Percentiles rank a stretch among this genome's conserved stretches.
Conservation (phyloP, 805 yeast species). For the Wickerhamiella shivajii region DNA sequence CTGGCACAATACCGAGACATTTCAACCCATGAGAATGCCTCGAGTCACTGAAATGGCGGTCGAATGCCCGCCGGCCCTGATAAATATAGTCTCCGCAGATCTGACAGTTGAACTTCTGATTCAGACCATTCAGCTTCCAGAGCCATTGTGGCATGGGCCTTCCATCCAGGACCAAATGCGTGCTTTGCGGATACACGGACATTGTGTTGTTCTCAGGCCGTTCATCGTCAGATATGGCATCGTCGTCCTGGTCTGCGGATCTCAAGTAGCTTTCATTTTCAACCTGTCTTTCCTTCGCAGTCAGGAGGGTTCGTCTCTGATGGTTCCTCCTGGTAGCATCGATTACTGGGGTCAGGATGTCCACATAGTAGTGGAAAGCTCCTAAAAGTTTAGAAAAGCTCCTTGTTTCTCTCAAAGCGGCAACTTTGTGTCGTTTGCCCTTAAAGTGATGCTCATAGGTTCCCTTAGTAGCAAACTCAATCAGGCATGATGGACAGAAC, state of each 20-base stretch:
- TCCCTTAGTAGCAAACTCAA: constrained; percentile 43
- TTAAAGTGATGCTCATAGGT: constrained; percentile 54
- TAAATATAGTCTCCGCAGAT: constrained; percentile 66
- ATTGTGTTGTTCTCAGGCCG: constrained; percentile 25
- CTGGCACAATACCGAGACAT: constrained; percentile 55
- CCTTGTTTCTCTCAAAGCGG: constrained; percentile 16
- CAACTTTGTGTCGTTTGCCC: constrained; percentile 64
- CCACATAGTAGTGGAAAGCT: constrained; percentile 12
- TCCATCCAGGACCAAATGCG: constrained; percentile 77
- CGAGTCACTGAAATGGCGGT: constrained; percentile 56
- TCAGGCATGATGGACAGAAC: constrained; percentile 35
- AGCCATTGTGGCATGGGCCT: constrained; percentile 89
- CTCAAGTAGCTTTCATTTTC: constrained; percentile 36
- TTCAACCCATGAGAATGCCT: constrained; percentile 61
- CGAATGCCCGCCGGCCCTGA: constrained; percentile 59
- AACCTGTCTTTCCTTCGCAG: constrained; percentile 46
- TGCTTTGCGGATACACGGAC: constrained; percentile 39
- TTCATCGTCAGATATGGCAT: constrained; percentile 19
- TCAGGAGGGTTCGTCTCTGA: constrained; percentile 51
- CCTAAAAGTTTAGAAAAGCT: background rate
- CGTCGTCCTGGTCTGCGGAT: constrained; percentile 22
- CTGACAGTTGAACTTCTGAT: constrained; percentile 61
- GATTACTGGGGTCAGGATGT: constrained; percentile 29
- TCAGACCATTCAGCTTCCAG: constrained; percentile 76
- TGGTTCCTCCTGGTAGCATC: constrained; percentile 42